Evolutionary conservation across 2,329 filamentous ascomycete genomes (phyloP), one percentile per base, ranked within the genome.

Genomic region (Bipolaris oryzae): DNA sequence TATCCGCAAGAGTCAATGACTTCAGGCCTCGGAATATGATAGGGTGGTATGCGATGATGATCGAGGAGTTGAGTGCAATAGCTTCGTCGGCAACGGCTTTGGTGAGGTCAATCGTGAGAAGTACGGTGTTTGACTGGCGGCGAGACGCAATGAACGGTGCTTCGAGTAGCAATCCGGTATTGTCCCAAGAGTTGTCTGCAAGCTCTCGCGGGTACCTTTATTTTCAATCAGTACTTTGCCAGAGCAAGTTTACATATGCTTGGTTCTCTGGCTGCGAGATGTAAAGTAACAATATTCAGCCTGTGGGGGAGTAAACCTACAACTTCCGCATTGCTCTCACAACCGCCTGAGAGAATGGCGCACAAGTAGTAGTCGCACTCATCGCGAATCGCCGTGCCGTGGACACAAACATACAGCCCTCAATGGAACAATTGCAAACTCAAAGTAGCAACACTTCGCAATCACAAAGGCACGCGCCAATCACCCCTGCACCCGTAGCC

Each of bases 1-100:
- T 85, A 72, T 99, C 90, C 60, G 84, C 84, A 45, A 92, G 85
- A 33, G 91, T 96, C 72, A 99, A 81, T 62, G 91, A 89, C 78
- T 97, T 99, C 66, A 99, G 83, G 50, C 90, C 90, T 46, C 90
- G 87, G 82, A 99, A 99, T 73, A 99, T 98, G 74, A 98, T 95
- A 20, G 95, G 95, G 77, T 99, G 95, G 76, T 99, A 99, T 70
- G 92, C 89, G 54, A 99, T 84, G 50, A 99, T 86, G 58, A 96
- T 86, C 7, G 89, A 91, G 60, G 87, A 90, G 37, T 86, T 85
- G 57, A 89, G 84, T 33, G 82, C 78, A 58, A 99, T 92, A 48
- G 95, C 95, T 78, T 99, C 95, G 59, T 96, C 88, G 20, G 91
- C 93, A 25, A 99, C 95, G 13, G 87, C 87, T 64, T 87, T 89